Evolutionary conservation across 257 asterid species (phyloP).

Genomic region (Solanum appendiculatum): DNA sequence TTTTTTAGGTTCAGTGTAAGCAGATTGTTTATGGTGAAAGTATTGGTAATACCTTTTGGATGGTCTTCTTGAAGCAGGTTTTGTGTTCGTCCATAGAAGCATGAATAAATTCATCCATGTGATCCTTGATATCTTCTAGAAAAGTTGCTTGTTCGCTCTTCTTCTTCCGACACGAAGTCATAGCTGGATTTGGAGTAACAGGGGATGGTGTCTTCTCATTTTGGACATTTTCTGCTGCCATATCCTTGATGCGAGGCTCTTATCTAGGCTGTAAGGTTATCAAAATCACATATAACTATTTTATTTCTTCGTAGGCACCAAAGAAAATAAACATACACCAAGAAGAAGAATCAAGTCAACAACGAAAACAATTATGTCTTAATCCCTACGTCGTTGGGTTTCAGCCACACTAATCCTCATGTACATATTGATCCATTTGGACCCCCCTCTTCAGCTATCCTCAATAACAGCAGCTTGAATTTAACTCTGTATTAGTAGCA

Average conservation of each 20-base stretch:
- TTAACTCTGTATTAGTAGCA: background rate
- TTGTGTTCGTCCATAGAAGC: slow-evolving; percentile 97
- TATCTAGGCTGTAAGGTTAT: background rate
- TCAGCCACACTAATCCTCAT: background rate
- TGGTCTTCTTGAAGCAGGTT: slow-evolving; percentile 81
- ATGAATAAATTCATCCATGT: slow-evolving; percentile 70
- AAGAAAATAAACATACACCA: background rate
- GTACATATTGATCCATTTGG: background rate
- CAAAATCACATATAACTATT: background rate
- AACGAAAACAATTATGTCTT: background rate
- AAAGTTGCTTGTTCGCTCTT: slow-evolving; percentile 58
- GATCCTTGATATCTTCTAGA: slow-evolving; percentile 74
- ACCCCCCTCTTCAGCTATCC: background rate
- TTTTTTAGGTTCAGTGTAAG: background rate
- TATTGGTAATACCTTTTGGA: slow-evolving; percentile 45
- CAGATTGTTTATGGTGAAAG: background rate
- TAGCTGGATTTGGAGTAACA: slow-evolving; percentile 32
- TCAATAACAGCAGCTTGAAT: background rate
- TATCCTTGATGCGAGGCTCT: background rate
- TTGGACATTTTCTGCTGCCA: slow-evolving; percentile 30
- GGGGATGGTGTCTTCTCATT: slow-evolving; percentile 26
- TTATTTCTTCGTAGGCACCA: background rate
- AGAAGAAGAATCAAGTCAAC: background rate
- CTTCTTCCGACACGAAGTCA: slow-evolving; percentile 71
- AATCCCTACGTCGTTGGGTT: background rate